Conservation (phyloP, 495 filamentous ascomycete genomes). For the Penicillium crystallinum region DNA sequence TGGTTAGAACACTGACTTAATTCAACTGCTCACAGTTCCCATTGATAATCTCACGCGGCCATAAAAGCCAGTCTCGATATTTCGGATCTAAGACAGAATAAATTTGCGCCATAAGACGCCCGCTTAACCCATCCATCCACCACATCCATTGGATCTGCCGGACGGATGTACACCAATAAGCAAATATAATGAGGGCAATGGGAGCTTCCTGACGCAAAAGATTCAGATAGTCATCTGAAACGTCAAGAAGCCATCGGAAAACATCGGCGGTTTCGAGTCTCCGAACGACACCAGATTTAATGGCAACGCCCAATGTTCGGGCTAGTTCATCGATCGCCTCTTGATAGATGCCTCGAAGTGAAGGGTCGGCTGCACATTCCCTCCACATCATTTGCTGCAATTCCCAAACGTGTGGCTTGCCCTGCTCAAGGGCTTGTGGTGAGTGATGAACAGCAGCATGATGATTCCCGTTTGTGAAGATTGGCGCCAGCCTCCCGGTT, state of each 20-base stretch:
- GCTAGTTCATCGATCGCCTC: constrained; percentile 8
- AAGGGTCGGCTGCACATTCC: neutral
- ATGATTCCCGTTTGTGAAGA: constrained; percentile 5
- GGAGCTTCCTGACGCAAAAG: constrained; percentile 15
- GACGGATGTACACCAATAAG: constrained; percentile 27
- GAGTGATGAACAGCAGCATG: neutral
- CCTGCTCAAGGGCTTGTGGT: constrained; percentile 7
- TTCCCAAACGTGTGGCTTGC: constrained; percentile 11
- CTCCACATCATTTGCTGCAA: constrained; percentile 5
- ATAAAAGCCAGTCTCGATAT: constrained; percentile 19
- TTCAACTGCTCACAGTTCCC: neutral
- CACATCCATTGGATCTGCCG: constrained; percentile 27
- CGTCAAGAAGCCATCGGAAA: constrained; percentile 20
- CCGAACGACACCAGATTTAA: constrained; percentile 2
- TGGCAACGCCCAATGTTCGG: constrained; percentile 5
- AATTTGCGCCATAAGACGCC: constrained; percentile 20
- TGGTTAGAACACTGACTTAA: too few species aligned
- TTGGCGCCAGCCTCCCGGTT: constrained; percentile 6
- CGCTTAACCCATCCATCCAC: constrained; percentile 29
- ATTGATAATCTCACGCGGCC: constrained; percentile 5
- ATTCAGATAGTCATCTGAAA: constrained; percentile 22
- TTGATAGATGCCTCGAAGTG: constrained; percentile 1
- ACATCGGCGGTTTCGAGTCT: constrained; percentile 19
- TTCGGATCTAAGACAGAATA: constrained; percentile 11
- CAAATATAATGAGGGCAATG: constrained; percentile 24